Base-by-base conservation (phyloP, 2,329 filamentous ascomycete genomes). In the Daldinia sp. region DNA sequence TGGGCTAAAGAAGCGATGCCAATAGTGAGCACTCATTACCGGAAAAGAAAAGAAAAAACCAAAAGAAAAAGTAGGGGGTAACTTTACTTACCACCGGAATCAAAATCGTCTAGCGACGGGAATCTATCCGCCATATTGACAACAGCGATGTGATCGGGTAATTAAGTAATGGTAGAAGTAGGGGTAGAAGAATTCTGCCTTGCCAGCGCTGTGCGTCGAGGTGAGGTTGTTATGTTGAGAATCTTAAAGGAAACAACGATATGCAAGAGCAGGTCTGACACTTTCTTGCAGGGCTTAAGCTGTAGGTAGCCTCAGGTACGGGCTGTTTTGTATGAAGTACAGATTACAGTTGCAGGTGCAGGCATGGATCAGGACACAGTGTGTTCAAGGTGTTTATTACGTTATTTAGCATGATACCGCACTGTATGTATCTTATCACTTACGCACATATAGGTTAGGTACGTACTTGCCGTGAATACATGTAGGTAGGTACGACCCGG, bases 21-120 rank as follows among this genome's bases (percentile, higher is more conserved):
- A 44, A 67, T 41, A 55, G 28, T 65, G 48, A 67, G 61, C 60
- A 74, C 26, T 26, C 2, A 33, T 18, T 59, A 37, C 33, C 53
- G 62, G 69, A 23, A 69, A 23, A 28, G 44, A 62, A 65, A 76
- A 10, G 33, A 35, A 35, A 35, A 23, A 28, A 46, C 60, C 64
- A 76, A 35, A 53, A 46, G 3, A 28, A 53, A 78, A 74, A 60
- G 60, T 41, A 42, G 41, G 59, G 46, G 46, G 57, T 41, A 48
- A 55, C 23, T 58, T 26, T 58, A 68, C 84, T 79, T 81, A 89
- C 87, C 86, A 75, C 87, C 87, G 33, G 87, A 87, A 79, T 92
- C 90, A 78, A 94, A 92, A 77, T 94, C 92, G 80, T 94, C 92
- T 75, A 94, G 82, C 51, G 92, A 93, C 74, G 92, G 92, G 80